A percentile compares a stretch with the other conserved stretches of the same genome.
phyloP scores from a whole-genome alignment of 805 yeast species.

The Debaryomyces prosopidis region DNA sequence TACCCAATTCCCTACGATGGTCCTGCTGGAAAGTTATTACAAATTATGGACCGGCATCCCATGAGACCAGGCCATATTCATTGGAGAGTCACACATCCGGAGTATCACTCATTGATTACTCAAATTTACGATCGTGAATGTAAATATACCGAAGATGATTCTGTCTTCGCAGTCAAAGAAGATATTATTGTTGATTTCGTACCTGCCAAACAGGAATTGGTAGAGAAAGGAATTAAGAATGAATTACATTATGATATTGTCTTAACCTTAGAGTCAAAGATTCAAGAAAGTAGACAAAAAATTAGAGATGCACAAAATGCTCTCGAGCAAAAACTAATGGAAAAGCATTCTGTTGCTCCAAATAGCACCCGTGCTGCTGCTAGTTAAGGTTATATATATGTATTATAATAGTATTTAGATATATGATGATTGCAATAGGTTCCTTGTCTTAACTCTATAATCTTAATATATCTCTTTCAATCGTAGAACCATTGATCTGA shows the following conservation, averaged over 20 bases:
- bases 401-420: too few species aligned
- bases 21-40: constrained; percentile 34
- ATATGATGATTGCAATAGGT: too few species aligned
- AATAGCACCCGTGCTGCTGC: constrained; percentile 1
- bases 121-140: constrained; percentile 26
- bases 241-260: constrained; percentile 18
- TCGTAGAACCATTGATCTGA: too few species aligned
- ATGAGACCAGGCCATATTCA: constrained; percentile 28
- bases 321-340: constrained; percentile 3
- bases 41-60: constrained; percentile 35
- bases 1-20: constrained; percentile 41
- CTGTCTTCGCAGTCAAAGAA: constrained; percentile 37
- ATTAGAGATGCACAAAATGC: not conserved
- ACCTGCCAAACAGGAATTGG: constrained; percentile 10
- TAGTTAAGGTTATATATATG: constrained; percentile 10
- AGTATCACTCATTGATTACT: constrained; percentile 29
- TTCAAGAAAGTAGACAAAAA: constrained; percentile 13
- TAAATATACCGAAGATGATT: constrained; percentile 22
- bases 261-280: constrained; percentile 16
- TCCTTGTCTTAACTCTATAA: too few species aligned
- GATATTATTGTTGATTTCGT: constrained; percentile 24
- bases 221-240: constrained; percentile 13
- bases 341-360: constrained; percentile 4
- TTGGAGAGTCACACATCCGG: constrained; percentile 21
- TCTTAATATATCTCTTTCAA: too few species aligned